Percentiles rank a stretch among this genome's conserved stretches.
Evolutionary conservation across 2,329 filamentous ascomycete species (phyloP).

Genomic region (Fusarium secorum): DNA sequence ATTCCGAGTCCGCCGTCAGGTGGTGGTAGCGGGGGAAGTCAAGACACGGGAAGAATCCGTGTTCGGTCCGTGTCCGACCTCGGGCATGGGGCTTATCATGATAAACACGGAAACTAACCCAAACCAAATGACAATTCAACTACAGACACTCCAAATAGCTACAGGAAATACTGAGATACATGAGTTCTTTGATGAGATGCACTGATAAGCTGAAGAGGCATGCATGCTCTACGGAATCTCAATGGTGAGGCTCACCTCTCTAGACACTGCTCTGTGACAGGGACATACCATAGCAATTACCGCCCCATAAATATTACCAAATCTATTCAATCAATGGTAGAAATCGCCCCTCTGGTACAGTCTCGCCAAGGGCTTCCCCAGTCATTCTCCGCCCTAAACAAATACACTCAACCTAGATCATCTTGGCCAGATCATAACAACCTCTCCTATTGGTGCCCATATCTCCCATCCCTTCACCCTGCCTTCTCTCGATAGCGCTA

Average conservation of each 20-base stretch:
- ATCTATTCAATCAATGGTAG: neutral
- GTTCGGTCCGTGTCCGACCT: neutral
- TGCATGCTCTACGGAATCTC: neutral
- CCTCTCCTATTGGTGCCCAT: neutral
- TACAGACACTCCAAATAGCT: neutral
- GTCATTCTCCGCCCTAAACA: neutral
- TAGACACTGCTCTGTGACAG: neutral
- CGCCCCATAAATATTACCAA: neutral
- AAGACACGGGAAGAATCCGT: neutral
- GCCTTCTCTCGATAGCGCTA: neutral
- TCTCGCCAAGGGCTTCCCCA: neutral
- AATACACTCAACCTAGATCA: neutral
- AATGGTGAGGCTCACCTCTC: fast-evolving
- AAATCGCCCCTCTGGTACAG: neutral
- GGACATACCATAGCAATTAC: fast-evolving
- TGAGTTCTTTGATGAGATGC: no score
- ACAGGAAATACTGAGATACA: fast-evolving
- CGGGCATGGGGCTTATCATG: neutral
- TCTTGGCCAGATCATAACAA: neutral
- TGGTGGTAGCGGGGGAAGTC: fast-evolving
- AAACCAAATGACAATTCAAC: neutral
- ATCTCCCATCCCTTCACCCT: neutral
- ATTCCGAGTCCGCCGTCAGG: neutral
- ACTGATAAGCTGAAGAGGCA: neutral
- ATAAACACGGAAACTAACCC: neutral